These are phyloP conservation scores for Phytophthora syringae DNA, from an alignment of 352 stramenopile species.

Conservation along the genomic window DNA sequence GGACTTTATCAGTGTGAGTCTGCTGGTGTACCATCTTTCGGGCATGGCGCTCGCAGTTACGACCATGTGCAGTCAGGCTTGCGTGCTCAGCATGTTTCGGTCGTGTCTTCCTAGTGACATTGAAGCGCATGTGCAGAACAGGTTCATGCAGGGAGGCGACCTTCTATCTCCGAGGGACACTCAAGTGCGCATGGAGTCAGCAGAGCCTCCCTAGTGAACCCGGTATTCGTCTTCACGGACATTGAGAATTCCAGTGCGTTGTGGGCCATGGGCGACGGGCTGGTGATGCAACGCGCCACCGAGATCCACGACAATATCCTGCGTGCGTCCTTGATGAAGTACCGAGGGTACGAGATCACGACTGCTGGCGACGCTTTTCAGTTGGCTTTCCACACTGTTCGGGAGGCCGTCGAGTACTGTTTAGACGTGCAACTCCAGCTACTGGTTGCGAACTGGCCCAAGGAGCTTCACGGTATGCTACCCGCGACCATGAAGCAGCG, in stretches of 20 bases:
- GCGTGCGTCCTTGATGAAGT: slow-evolving; percentile 54
- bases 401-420: slow-evolving; percentile 66
- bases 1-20: slow-evolving; percentile 50
- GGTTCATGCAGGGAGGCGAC: slow-evolving; percentile 49
- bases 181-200: slow-evolving; percentile 45
- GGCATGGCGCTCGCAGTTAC: slow-evolving; percentile 52
- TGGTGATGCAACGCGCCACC: slow-evolving; percentile 56
- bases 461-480: slow-evolving; percentile 53
- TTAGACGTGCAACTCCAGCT: slow-evolving; percentile 65
- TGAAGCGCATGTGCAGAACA: slow-evolving; percentile 46
- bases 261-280: slow-evolving; percentile 50
- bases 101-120: slow-evolving; percentile 51
- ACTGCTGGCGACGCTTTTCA: slow-evolving; percentile 66
- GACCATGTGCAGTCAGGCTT: slow-evolving; percentile 57
- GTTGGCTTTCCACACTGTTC: slow-evolving; percentile 66
- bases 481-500: slow-evolving; percentile 51
- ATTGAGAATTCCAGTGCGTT: slow-evolving; percentile 71
- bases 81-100: slow-evolving; percentile 43
- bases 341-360: slow-evolving; percentile 71
- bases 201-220: slow-evolving; percentile 53
- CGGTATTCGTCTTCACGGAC: slow-evolving; percentile 75
- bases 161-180: slow-evolving; percentile 46
- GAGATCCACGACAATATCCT: slow-evolving; percentile 70
- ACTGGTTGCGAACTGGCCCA: slow-evolving; percentile 59
- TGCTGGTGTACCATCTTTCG: slow-evolving; percentile 49